A percentile compares a stretch with the other conserved stretches of the same genome.
These are phyloP conservation scores for Psilocybe mexicana DNA, from an alignment of 1,284 basidiomycete genomes.

Conservation along the genomic window DNA sequence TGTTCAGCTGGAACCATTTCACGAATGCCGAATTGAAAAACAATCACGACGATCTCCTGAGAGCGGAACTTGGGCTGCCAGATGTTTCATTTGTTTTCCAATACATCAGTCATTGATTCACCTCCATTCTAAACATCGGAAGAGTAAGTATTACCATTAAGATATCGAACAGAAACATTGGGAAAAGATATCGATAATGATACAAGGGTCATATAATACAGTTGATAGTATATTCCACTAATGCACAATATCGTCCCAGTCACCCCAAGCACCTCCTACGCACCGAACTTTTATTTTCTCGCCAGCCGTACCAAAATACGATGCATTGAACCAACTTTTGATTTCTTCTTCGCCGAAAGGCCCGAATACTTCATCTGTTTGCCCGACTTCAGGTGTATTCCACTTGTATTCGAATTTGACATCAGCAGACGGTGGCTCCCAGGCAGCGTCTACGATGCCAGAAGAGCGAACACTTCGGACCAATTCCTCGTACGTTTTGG, in stretches of 20 bases:
- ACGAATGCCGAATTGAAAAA: slow-evolving; percentile 85
- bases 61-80: slow-evolving; percentile 83
- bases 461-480: slow-evolving; percentile 72
- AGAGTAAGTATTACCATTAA: neutral
- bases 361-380: slow-evolving; percentile 63
- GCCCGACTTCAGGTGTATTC: slow-evolving; percentile 53
- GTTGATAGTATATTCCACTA: slow-evolving; percentile 29
- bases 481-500: slow-evolving; percentile 80
- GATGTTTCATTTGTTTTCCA: slow-evolving; percentile 94
- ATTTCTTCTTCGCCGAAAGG: slow-evolving; percentile 78
- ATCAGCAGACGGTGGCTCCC: slow-evolving; percentile 78
- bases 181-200: slow-evolving; percentile 14
- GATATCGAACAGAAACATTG: neutral
- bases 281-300: slow-evolving; percentile 72
- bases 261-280: slow-evolving; percentile 67
- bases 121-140: neutral
- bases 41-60: slow-evolving; percentile 94
- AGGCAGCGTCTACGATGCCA: slow-evolving; percentile 65
- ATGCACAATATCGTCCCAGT: slow-evolving; percentile 64
- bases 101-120: slow-evolving; percentile 76
- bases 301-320: slow-evolving; percentile 72
- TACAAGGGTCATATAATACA: slow-evolving; percentile 23
- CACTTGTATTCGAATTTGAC: slow-evolving; percentile 79
- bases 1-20: slow-evolving; percentile 95
- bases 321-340: slow-evolving; percentile 70